Percentiles rank a stretch among this genome's conserved stretches.
Conservation (phyloP, 2,329 filamentous ascomycete species). For the Hypoxylon rubiginosum region DNA sequence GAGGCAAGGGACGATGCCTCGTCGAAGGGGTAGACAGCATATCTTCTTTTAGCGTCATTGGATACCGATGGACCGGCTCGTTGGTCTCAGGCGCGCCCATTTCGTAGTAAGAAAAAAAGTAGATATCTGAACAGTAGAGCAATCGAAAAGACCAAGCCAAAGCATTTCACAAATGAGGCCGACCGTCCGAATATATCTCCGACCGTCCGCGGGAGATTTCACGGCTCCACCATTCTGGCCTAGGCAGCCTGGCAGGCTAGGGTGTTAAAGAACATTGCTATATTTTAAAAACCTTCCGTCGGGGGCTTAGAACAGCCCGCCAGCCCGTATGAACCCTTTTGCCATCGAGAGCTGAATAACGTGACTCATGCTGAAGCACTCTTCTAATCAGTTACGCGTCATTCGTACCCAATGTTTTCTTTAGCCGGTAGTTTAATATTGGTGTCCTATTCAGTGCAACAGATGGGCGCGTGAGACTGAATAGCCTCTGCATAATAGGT, state of each 20-base stretch:
- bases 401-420: not conserved
- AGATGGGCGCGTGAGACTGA: too few species aligned
- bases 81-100: conserved; percentile 4
- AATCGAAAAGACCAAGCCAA: not conserved
- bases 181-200: not conserved
- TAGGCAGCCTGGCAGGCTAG: too few species aligned
- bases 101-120: not conserved
- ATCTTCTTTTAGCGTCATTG: conserved; percentile 40
- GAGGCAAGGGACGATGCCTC: conserved; percentile 37
- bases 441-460: too few species aligned
- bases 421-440: not conserved
- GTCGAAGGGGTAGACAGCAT: conserved; percentile 37
- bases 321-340: not conserved
- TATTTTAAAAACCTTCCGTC: not conserved
- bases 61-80: conserved; percentile 5
- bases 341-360: not conserved
- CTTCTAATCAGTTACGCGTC: not conserved
- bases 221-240: not conserved
- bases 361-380: not conserved
- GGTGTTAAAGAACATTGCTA: not conserved
- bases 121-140: not conserved
- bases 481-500: too few species aligned
- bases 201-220: not conserved
- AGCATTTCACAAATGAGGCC: not conserved
- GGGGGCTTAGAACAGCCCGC: not conserved